Evolutionary conservation across 495 filamentous ascomycete species (phyloP).

Genomic region (Evernia prunastri): DNA sequence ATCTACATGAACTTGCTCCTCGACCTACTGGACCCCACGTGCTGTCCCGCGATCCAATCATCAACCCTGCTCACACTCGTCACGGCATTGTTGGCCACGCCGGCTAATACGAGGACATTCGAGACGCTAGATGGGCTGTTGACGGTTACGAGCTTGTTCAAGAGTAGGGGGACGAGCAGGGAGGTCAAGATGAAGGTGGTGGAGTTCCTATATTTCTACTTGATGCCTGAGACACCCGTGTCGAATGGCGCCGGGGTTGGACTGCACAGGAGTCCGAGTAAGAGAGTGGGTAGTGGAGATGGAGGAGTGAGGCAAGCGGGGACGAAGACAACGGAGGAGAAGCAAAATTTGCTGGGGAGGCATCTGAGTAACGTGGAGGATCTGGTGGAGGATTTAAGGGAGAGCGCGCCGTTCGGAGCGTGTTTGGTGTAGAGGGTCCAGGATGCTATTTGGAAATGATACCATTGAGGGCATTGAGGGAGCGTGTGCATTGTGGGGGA

Average conservation of each 20-base stretch:
- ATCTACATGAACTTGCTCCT: slow-evolving; percentile 95
- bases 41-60: slow-evolving; percentile 85
- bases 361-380: slow-evolving; percentile 89
- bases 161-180: slow-evolving; percentile 67
- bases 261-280: slow-evolving; percentile 66
- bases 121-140: slow-evolving; percentile 88
- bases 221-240: slow-evolving; percentile 81
- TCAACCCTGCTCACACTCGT: slow-evolving; percentile 84
- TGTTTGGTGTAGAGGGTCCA: slow-evolving; percentile 17
- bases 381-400: slow-evolving; percentile 81
- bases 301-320: slow-evolving; percentile 35
- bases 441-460: not conserved
- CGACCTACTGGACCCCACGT: slow-evolving; percentile 89
- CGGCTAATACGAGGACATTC: slow-evolving; percentile 82
- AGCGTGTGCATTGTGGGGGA: not conserved
- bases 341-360: slow-evolving; percentile 71
- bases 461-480: not conserved
- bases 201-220: slow-evolving; percentile 96
- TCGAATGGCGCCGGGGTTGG: slow-evolving; percentile 29
- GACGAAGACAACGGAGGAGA: slow-evolving; percentile 75
- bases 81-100: slow-evolving; percentile 74
- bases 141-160: slow-evolving; percentile 91
- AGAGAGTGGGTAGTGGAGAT: slow-evolving; percentile 39
- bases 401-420: slow-evolving; percentile 47
- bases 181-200: slow-evolving; percentile 90